These are phyloP conservation scores for Trametes elegans DNA, from an alignment of 768 basidiomycete species.

Conservation along the genomic window DNA sequence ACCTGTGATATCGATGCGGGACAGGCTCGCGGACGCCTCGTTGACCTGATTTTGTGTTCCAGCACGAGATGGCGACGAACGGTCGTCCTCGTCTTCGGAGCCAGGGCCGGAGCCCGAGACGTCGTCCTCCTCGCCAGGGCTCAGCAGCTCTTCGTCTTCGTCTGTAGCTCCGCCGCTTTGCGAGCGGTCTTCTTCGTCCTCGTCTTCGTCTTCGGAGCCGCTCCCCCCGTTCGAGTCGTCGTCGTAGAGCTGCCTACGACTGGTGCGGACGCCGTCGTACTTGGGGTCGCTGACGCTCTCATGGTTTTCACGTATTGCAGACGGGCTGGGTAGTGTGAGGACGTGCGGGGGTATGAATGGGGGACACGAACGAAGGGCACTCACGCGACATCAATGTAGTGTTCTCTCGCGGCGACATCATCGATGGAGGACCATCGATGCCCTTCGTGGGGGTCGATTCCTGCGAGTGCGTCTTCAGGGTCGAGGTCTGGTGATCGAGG, in stretches of 20 bases:
- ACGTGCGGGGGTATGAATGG: slow-evolving; percentile 1
- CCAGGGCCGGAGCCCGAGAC: slow-evolving; percentile 5
- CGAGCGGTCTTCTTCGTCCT: slow-evolving; percentile 18
- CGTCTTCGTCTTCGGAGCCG: slow-evolving; percentile 18
- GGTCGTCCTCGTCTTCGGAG: slow-evolving; percentile 20
- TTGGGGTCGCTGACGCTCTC: slow-evolving; percentile 72
- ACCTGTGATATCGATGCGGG: slow-evolving; percentile 2
- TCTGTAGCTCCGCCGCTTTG: slow-evolving; percentile 5
- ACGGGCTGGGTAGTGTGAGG: slow-evolving; percentile 46
- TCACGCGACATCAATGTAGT: slow-evolving; percentile 86
- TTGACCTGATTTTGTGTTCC: not conserved
- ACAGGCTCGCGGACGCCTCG: slow-evolving; percentile 8
- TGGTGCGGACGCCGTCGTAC: slow-evolving; percentile 69
- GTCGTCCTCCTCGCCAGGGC: slow-evolving; percentile 24
- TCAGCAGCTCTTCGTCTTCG: slow-evolving; percentile 20
- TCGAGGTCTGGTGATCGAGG: slow-evolving; percentile 55
- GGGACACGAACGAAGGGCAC: slow-evolving; percentile 25
- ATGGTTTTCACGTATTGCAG: slow-evolving; percentile 61
- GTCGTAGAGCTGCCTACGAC: slow-evolving; percentile 56
- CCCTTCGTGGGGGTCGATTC: slow-evolving; percentile 37
- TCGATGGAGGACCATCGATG: slow-evolving; percentile 35
- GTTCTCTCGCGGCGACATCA: slow-evolving; percentile 51
- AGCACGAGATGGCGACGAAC: slow-evolving; percentile 7
- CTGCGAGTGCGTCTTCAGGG: slow-evolving; percentile 62
- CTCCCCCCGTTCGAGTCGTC: slow-evolving; percentile 33